phyloP scores from a whole-genome alignment of 306 rosid genomes.

The Leucaena leucocephala region DNA sequence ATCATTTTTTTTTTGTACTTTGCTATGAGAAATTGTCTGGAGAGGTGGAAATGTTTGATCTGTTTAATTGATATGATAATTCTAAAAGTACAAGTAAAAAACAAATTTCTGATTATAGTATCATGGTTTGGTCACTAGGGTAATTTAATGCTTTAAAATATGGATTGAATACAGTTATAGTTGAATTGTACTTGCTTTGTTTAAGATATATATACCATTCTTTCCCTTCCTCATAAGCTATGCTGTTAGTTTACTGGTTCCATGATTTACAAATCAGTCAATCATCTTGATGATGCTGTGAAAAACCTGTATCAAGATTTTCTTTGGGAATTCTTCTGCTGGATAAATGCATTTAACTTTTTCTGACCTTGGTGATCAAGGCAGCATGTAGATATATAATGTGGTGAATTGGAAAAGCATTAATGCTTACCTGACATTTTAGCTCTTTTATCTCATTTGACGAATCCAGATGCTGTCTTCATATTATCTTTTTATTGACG shows the following conservation, averaged over 20 bases:
- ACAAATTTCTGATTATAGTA: neutral
- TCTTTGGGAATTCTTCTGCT: constrained; percentile 21
- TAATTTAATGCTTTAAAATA: neutral
- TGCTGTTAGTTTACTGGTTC: neutral
- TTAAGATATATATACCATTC: neutral
- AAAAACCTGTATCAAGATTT: constrained; percentile 26
- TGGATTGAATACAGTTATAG: constrained; percentile 1
- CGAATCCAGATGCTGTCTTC: constrained; percentile 11
- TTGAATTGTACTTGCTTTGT: constrained; percentile 18
- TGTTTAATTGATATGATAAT: constrained; percentile 31
- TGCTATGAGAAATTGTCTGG: neutral
- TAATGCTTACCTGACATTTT: neutral
- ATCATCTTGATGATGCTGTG: constrained; percentile 25
- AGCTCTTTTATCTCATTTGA: constrained; percentile 4
- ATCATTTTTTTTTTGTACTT: neutral
- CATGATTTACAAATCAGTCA: constrained; percentile 22
- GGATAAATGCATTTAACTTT: constrained; percentile 29
- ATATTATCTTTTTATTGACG: constrained; percentile 32
- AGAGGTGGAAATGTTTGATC: neutral
- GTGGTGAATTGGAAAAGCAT: constrained; percentile 8
- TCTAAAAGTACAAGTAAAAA: neutral
- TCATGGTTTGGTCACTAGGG: constrained; percentile 8
- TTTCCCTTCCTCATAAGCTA: constrained; percentile 14
- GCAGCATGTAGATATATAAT: constrained; percentile 24
- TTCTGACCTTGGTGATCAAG: constrained; percentile 10